phyloP scores from a whole-genome alignment of 495 filamentous ascomycete species.

The Xylaria curta region DNA sequence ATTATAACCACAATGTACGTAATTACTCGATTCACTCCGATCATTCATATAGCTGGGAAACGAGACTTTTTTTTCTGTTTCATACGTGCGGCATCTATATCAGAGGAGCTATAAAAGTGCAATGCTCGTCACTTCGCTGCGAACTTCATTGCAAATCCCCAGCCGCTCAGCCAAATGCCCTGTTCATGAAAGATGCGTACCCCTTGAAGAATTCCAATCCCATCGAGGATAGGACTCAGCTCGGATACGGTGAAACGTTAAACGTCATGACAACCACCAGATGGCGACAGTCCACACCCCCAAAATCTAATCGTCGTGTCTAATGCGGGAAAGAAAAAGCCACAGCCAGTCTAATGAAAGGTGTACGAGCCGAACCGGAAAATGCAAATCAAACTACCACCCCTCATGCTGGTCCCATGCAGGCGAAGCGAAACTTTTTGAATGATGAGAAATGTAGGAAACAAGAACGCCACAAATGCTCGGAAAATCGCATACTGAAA shows the following conservation, averaged over 20 bases:
- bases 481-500: constrained; percentile 22
- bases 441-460: constrained; percentile 27
- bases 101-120: constrained; percentile 25
- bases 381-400: constrained; percentile 49
- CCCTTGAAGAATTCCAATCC: constrained; percentile 36
- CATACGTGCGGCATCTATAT: constrained; percentile 40
- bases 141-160: constrained; percentile 31
- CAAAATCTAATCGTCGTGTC: constrained; percentile 45
- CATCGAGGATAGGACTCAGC: constrained; percentile 29
- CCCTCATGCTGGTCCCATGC: constrained; percentile 49
- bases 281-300: constrained; percentile 31
- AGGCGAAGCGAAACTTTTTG: constrained; percentile 48
- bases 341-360: constrained; percentile 52
- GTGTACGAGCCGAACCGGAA: constrained; percentile 45
- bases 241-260: constrained; percentile 35
- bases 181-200: constrained; percentile 38
- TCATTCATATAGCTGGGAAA: not conserved
- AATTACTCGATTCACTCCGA: not conserved
- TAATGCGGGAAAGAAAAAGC: constrained; percentile 41
- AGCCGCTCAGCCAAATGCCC: constrained; percentile 33
- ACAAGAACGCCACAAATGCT: constrained; percentile 27
- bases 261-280: constrained; percentile 41
- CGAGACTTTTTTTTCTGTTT: constrained; percentile 4
- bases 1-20: not conserved
- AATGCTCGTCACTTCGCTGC: constrained; percentile 26